Evolutionary conservation across 2,329 filamentous ascomycete genomes (phyloP), one percentile per base, ranked within the genome.

Genomic region (Microdochium paspali): DNA sequence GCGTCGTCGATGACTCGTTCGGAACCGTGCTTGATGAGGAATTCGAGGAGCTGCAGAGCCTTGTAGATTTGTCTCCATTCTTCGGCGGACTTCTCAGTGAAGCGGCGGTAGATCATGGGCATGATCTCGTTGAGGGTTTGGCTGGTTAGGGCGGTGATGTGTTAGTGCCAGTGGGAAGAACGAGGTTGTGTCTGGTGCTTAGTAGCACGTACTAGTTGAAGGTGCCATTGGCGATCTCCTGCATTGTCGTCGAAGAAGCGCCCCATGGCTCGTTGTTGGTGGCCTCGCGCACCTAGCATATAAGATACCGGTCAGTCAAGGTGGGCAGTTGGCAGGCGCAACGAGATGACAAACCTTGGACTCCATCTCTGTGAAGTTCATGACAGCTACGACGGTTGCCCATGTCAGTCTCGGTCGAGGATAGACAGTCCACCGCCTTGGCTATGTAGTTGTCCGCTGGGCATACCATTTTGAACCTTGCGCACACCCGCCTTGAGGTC

Each of bases 31-130:
- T 98, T 98, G 70, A 98, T 85, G 26, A 98, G 79, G 62, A 95
- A 95, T 66, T 98, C 91, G 63, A 98, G 84, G 48, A 98, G 77
- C 75, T 97, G 93, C 23, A 98, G 82, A 10, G 89, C 85, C 75
- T 98, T 98, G 79, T 98, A 98, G 62, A 98, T 98, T 67, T 98
- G 93, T 56, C 93, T 82, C 93, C 93, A 98, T 70, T 98, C 93
- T 65, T 98, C 93, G 48, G 93, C 91, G 7, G 90, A 79, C 74
- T 98, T 98, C 66, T 98, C 93, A 51, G 93, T 98, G 68, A 98
- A 98, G 54, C 93, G 87, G 62, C 94, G 93, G 74, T 98, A 98
- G 63, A 98, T 95, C 89, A 98, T 93, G 55, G 93, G 93, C 93
- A 98, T 98, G 64, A 98, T 97, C 68, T 98, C 93, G 68, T 97